Evolutionary conservation across 768 basidiomycete species (phyloP).

Genomic region (Boletus reticulatus): DNA sequence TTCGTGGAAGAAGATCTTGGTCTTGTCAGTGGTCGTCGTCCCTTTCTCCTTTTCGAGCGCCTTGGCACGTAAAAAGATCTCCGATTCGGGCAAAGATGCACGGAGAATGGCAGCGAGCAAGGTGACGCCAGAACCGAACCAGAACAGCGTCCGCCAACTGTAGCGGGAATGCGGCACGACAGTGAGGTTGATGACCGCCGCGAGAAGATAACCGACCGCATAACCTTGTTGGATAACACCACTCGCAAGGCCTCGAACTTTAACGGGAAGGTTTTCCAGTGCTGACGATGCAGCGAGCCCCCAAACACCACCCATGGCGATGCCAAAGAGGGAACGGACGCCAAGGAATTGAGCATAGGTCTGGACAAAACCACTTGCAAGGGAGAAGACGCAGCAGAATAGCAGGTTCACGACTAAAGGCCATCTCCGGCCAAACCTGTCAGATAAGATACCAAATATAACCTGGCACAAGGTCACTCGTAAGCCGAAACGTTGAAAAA

Average conservation of each 20-base stretch:
- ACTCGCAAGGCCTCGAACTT: slow-evolving; percentile 79
- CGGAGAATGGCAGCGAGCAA: slow-evolving; percentile 68
- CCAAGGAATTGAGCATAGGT: slow-evolving; percentile 80
- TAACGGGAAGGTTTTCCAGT: slow-evolving; percentile 86
- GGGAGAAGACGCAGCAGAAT: slow-evolving; percentile 67
- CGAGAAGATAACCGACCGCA: slow-evolving; percentile 81
- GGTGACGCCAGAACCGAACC: slow-evolving; percentile 69
- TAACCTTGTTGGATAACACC: slow-evolving; percentile 91
- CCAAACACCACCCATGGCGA: slow-evolving; percentile 91
- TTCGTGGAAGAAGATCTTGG: slow-evolving; percentile 69
- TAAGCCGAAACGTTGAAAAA: background rate
- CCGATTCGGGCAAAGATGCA: slow-evolving; percentile 72
- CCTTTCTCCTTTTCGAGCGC: slow-evolving; percentile 47
- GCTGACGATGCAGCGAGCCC: slow-evolving; percentile 78
- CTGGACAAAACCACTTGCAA: slow-evolving; percentile 78
- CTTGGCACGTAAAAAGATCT: slow-evolving; percentile 66
- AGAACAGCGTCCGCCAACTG: slow-evolving; percentile 81
- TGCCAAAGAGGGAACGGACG: slow-evolving; percentile 78
- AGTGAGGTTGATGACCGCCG: slow-evolving; percentile 77
- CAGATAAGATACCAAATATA: slow-evolving; percentile 81
- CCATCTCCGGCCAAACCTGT: slow-evolving; percentile 94
- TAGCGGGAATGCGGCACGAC: slow-evolving; percentile 39
- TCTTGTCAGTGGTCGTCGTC: slow-evolving; percentile 45
- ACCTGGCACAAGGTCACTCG: slow-evolving; percentile 31
- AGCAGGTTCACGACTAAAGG: slow-evolving; percentile 77